Percentiles rank a stretch among this genome's conserved stretches.
Evolutionary conservation across 495 filamentous ascomycete species (phyloP).

Genomic region (Sphaerosporella brunnea): DNA sequence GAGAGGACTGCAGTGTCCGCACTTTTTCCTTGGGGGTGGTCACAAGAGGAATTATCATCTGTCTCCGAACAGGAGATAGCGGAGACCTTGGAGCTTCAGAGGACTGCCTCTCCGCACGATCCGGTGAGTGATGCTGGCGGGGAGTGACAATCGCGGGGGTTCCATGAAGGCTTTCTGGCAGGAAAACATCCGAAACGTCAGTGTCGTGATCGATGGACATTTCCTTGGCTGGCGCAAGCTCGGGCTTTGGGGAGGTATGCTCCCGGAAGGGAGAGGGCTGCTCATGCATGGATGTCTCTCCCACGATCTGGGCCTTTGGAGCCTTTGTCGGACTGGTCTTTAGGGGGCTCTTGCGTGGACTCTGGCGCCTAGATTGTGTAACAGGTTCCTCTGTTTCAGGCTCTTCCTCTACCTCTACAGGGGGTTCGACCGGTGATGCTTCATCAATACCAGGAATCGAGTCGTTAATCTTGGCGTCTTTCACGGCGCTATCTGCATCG

Average conservation of each 20-base stretch:
- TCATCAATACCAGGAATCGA: too few relatives aligned
- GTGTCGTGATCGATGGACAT: background rate
- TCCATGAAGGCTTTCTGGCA: background rate
- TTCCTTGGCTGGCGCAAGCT: background rate
- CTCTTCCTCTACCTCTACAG: background rate
- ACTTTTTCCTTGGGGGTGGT: conserved; percentile 10
- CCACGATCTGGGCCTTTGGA: background rate
- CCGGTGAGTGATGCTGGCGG: too few relatives aligned
- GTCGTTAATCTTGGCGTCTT: too few relatives aligned
- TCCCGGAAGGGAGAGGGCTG: background rate
- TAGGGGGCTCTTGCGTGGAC: background rate
- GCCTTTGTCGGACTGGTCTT: background rate
- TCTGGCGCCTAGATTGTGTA: background rate
- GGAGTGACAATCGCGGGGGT: too few relatives aligned
- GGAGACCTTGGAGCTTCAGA: conserved; percentile 1
- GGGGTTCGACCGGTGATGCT: too few relatives aligned
- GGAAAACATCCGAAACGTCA: background rate
- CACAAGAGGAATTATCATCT: conserved; percentile 13
- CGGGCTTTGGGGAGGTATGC: background rate
- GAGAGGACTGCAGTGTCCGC: conserved; percentile 33
- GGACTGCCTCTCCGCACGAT: background rate
- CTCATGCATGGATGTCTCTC: background rate
- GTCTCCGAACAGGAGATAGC: conserved; percentile 16
- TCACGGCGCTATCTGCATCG: too few relatives aligned
- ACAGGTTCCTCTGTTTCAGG: background rate